phyloP scores from a whole-genome alignment of 306 rosid genomes.

The Erythrophleum fordii region DNA sequence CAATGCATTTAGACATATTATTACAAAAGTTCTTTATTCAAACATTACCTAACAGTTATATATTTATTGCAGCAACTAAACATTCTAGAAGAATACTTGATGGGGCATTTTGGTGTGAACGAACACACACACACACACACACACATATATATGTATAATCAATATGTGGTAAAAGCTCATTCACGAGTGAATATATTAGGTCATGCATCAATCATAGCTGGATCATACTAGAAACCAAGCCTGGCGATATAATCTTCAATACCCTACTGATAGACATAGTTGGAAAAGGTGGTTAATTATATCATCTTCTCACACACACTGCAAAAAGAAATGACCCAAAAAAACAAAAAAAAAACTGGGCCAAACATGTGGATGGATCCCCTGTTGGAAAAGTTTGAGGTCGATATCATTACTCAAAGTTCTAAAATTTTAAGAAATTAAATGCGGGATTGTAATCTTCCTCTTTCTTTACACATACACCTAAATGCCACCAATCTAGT shows the following conservation, averaged over 20 bases:
- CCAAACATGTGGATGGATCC: conserved; percentile 25
- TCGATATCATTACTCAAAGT: not conserved
- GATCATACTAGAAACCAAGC: not conserved
- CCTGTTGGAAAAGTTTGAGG: not conserved
- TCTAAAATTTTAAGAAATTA: not conserved
- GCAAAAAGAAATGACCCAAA: not conserved
- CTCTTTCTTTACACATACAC: conserved; percentile 18
- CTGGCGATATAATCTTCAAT: not conserved
- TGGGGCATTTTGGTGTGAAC: not conserved
- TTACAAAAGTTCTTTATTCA: not conserved
- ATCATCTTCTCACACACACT: not conserved
- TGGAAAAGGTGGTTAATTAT: not conserved
- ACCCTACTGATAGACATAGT: not conserved
- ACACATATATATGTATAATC: not conserved
- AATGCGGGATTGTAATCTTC: conserved; percentile 19
- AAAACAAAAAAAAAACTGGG: conserved; percentile 20
- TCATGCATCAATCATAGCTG: not conserved
- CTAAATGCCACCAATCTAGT: conserved; percentile 18
- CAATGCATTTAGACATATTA: not conserved
- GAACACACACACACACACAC: not conserved
- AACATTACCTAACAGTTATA: not conserved
- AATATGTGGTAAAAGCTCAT: not conserved
- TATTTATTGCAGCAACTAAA: not conserved
- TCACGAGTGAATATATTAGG: not conserved
- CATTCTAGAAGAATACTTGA: not conserved